Percentiles rank a stretch among this genome's conserved stretches.
phyloP scores from a whole-genome alignment of 1,284 basidiomycete genomes.

The Golubevia sp. region DNA sequence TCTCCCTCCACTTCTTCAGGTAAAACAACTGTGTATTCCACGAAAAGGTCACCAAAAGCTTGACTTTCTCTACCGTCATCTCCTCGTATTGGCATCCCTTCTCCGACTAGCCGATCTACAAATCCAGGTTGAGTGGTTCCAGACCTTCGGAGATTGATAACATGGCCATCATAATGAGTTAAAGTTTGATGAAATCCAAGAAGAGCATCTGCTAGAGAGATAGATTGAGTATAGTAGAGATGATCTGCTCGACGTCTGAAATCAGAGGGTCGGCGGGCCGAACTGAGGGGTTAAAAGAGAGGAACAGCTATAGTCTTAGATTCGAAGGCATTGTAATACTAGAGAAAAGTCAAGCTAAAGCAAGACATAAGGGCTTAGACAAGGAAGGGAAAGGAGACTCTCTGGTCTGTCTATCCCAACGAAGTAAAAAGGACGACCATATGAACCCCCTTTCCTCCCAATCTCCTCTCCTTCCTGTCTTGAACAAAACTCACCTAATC shows the following conservation, averaged over 20 bases:
- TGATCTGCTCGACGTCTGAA: conserved; percentile 44
- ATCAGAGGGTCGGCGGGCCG: conserved; percentile 26
- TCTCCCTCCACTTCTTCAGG: conserved; percentile 36
- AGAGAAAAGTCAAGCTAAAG: too few relatives aligned
- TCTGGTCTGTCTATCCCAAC: too few relatives aligned
- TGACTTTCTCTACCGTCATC: conserved; percentile 21
- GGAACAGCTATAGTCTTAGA: too few relatives aligned
- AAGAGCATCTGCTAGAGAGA: conserved; percentile 52
- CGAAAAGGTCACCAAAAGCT: conserved; percentile 45
- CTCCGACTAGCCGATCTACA: conserved; percentile 31
- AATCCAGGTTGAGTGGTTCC: conserved; percentile 48
- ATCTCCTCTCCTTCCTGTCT: too few relatives aligned
- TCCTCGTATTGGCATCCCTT: conserved; percentile 51
- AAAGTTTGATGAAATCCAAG: conserved; percentile 48
- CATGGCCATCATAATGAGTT: conserved; percentile 50
- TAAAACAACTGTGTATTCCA: conserved; percentile 49
- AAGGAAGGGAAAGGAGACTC: too few relatives aligned
- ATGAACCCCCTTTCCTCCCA: too few relatives aligned
- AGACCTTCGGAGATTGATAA: conserved; percentile 29
- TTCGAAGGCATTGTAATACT: too few relatives aligned
- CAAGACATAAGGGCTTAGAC: too few relatives aligned
- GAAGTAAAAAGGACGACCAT: too few relatives aligned
- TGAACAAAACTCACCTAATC: conserved; percentile 37
- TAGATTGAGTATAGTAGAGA: conserved; percentile 44
- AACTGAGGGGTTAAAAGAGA: conserved; percentile 4